A percentile compares a stretch with the other conserved stretches of the same genome.
phyloP scores from a whole-genome alignment of 345 rosid species.

The Syzygium oleosum region DNA sequence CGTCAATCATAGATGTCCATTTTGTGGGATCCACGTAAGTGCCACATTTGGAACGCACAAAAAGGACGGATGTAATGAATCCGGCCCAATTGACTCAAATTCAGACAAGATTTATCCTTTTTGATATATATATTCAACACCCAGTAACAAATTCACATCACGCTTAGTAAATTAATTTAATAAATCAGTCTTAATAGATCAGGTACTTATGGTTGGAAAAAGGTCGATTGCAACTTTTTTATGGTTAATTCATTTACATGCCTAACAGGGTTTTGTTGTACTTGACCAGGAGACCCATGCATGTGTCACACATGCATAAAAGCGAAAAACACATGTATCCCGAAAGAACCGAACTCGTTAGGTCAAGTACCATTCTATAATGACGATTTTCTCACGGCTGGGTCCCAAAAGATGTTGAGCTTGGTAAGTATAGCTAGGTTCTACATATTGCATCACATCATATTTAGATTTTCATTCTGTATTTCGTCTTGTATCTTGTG shows the following conservation, averaged over 20 bases:
- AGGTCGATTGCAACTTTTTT: background rate
- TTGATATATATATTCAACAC: background rate
- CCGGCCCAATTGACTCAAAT: background rate
- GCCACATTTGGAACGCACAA: background rate
- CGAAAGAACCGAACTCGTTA: background rate
- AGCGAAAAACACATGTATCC: background rate
- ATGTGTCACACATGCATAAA: background rate
- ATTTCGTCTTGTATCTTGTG: background rate
- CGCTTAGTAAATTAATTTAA: background rate
- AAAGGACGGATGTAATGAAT: background rate
- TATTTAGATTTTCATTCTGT: background rate
- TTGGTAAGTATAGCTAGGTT: background rate
- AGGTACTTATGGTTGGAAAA: background rate
- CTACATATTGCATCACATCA: background rate
- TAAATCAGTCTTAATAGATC: background rate
- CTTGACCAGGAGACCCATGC: background rate
- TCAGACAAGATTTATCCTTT: background rate
- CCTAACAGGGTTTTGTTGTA: background rate
- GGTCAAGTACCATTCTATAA: background rate
- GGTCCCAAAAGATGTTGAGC: background rate
- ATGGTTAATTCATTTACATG: background rate
- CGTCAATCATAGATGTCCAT: background rate
- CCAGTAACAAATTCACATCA: background rate
- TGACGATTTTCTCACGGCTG: background rate
- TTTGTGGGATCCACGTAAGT: background rate